A percentile compares a stretch with the other conserved stretches of the same genome.
These are phyloP conservation scores for Lachancea lanzarotensis DNA, from an alignment of 805 yeast genomes.

Conservation along the genomic window DNA sequence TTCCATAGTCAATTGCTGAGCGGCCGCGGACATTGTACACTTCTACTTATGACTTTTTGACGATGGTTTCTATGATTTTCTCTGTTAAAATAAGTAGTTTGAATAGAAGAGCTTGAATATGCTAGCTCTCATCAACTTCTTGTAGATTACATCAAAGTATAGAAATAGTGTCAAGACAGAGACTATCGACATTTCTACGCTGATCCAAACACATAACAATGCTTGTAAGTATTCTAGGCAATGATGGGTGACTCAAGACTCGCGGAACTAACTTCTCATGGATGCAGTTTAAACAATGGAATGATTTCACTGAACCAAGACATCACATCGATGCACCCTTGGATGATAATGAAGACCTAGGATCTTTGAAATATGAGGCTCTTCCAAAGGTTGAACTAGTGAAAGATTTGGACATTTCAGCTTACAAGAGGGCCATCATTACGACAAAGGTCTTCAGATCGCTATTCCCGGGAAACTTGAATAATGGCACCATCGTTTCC, in stretches of 20 bases:
- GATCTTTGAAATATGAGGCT: conserved; percentile 20
- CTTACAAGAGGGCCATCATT: conserved; percentile 16
- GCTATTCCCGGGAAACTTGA: conserved; percentile 18
- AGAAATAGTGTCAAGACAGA: too few relatives aligned
- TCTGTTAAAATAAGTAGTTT: too few relatives aligned
- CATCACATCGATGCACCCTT: conserved; percentile 37
- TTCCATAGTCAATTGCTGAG: conserved; percentile 14
- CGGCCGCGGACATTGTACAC: conserved; percentile 2
- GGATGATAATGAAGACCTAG: conserved; percentile 15
- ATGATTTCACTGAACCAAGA: conserved; percentile 41
- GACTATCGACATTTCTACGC: neutral
- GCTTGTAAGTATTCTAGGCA: conserved; percentile 4
- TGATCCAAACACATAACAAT: neutral
- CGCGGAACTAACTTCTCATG: conserved; percentile 6
- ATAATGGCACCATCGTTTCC: neutral
- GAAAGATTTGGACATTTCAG: conserved; percentile 9
- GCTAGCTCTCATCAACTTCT: neutral
- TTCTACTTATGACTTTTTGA: too few relatives aligned
- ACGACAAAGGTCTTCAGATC: conserved; percentile 27
- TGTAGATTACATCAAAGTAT: too few relatives aligned
- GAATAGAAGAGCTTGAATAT: neutral
- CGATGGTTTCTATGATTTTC: too few relatives aligned
- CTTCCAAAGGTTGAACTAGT: conserved; percentile 31
- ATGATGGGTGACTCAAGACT: too few relatives aligned
- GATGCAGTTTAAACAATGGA: conserved; percentile 44